Evolutionary conservation across 1,284 basidiomycete species (phyloP).

Genomic region (Ustilago xerochloae): DNA sequence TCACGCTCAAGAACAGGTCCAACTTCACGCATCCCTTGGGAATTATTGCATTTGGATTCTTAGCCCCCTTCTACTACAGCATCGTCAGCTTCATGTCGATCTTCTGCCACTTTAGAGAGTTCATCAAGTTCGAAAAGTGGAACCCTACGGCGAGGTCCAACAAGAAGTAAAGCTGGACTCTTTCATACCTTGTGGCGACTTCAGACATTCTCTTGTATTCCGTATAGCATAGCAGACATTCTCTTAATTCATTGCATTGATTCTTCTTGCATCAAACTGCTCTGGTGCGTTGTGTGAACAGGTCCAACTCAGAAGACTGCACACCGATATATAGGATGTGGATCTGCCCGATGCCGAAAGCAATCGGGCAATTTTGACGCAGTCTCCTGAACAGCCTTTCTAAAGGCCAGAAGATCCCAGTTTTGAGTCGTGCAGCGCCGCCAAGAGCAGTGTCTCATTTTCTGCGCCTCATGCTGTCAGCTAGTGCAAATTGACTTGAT

Average conservation of each 20-base stretch:
- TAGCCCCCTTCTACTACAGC: conserved; percentile 54
- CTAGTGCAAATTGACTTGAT: too few relatives aligned
- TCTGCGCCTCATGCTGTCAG: too few relatives aligned
- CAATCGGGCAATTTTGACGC: too few relatives aligned
- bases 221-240: background rate
- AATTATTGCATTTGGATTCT: conserved; percentile 50
- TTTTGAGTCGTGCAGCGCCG: too few relatives aligned
- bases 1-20: conserved; percentile 54
- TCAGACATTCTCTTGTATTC: conserved; percentile 4
- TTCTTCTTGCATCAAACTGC: background rate
- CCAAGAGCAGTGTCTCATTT: too few relatives aligned
- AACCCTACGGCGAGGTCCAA: conserved; percentile 42
- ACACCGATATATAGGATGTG: background rate
- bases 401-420: too few relatives aligned
- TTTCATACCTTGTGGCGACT: background rate
- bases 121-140: conserved; percentile 59
- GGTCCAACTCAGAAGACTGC: background rate
- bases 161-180: conserved; percentile 22
- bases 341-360: background rate
- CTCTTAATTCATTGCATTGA: background rate
- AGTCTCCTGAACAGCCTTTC: too few relatives aligned
- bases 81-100: conserved; percentile 52
- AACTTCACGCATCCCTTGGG: conserved; percentile 52
- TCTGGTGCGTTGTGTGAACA: background rate
- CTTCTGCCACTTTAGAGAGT: conserved; percentile 60